These are phyloP conservation scores for Posidonia australis DNA, from an alignment of 106 monocot genomes.

Conservation along the genomic window DNA sequence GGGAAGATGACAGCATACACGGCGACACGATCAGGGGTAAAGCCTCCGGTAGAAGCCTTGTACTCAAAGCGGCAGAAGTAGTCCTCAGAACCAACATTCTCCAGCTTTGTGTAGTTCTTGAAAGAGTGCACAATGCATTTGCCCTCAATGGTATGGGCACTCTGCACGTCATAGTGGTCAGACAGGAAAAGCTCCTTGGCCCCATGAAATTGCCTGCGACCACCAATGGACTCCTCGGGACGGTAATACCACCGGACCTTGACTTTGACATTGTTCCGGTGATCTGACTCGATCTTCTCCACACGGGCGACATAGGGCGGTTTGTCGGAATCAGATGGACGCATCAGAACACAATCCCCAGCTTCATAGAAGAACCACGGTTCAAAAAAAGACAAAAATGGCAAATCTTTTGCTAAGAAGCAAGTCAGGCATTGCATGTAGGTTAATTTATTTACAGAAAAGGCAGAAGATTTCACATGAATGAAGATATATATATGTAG, in stretches of 20 bases:
- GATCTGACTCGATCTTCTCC: slow-evolving; percentile 56
- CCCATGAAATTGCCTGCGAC: slow-evolving; percentile 58
- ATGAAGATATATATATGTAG: too few species aligned
- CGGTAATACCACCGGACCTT: slow-evolving; percentile 70
- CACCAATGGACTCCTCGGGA: slow-evolving; percentile 64
- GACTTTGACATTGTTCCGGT: slow-evolving; percentile 43
- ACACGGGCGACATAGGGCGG: slow-evolving; percentile 62
- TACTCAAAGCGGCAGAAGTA: slow-evolving; percentile 44
- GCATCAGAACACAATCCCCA: slow-evolving; percentile 67
- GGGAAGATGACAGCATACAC: slow-evolving; percentile 16
- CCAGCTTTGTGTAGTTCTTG: slow-evolving; percentile 72
- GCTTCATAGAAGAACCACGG: slow-evolving; percentile 16
- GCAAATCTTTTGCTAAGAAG: neutral
- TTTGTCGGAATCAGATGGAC: slow-evolving; percentile 45
- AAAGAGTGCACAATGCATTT: slow-evolving; percentile 66
- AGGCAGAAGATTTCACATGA: too few species aligned
- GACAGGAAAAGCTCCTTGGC: slow-evolving; percentile 74
- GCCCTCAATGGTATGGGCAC: slow-evolving; percentile 66
- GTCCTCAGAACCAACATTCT: slow-evolving; percentile 38
- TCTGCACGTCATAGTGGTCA: slow-evolving; percentile 60
- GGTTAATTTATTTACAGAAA: too few species aligned
- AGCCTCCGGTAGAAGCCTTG: slow-evolving; percentile 40
- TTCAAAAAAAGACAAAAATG: neutral
- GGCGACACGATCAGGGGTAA: slow-evolving; percentile 43
- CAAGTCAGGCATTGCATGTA: too few species aligned